Conservation (phyloP, 139 green algal genomes). For the Micractinium conductrix region DNA sequence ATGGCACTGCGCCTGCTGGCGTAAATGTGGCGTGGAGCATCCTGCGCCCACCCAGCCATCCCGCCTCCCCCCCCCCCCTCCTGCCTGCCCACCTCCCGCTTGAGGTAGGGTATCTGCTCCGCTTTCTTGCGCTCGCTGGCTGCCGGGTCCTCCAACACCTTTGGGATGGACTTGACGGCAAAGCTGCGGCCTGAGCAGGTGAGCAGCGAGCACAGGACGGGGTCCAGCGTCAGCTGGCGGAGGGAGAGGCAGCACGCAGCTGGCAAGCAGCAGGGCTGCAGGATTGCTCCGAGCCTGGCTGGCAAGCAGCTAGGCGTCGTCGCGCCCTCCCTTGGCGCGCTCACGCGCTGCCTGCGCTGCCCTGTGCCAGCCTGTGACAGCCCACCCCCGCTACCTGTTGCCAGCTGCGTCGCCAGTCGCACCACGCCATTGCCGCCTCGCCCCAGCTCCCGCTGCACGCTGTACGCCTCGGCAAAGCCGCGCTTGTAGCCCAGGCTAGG, state of each 20-base stretch:
- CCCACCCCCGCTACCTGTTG: too few relatives aligned
- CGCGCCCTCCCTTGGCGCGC: too few relatives aligned
- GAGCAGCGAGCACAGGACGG: too few relatives aligned
- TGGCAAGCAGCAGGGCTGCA: too few relatives aligned
- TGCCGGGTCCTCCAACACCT: constrained; percentile 31
- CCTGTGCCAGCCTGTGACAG: too few relatives aligned
- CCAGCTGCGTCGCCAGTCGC: neutral
- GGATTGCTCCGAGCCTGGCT: neutral
- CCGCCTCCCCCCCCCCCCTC: neutral
- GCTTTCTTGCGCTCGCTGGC: constrained; percentile 39
- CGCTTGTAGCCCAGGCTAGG: constrained; percentile 38
- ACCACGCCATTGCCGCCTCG: constrained; percentile 37
- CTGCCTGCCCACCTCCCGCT: constrained; percentile 23
- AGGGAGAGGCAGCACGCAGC: too few relatives aligned
- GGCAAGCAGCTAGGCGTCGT: too few relatives aligned
- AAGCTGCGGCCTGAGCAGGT: constrained; percentile 8
- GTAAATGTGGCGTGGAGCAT: neutral
- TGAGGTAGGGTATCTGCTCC: constrained; percentile 20
- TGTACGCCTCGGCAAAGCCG: constrained; percentile 11
- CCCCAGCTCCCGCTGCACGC: constrained; percentile 27
- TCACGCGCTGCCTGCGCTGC: too few relatives aligned
- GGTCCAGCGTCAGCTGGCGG: too few relatives aligned
- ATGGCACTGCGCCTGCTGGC: too few relatives aligned
- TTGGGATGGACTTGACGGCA: constrained; percentile 45
- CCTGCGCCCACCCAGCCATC: neutral